These are phyloP conservation scores for Macrotyloma uniflorum DNA, from an alignment of 306 rosid genomes.

Conservation along the genomic window DNA sequence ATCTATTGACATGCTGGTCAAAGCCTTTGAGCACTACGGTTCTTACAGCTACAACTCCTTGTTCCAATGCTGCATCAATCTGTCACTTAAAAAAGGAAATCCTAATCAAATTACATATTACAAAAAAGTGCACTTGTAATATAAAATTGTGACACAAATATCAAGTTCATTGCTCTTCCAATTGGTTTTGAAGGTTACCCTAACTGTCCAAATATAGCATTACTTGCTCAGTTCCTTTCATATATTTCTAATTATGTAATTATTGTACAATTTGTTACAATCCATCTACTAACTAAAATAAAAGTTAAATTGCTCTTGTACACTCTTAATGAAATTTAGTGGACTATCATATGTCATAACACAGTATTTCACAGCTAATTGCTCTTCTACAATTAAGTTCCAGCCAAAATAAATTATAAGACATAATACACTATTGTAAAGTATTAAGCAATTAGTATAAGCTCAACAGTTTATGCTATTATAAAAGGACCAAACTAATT, in stretches of 20 bases:
- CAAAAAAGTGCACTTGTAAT: background rate
- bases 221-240: background rate
- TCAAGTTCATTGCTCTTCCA: no score
- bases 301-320: background rate
- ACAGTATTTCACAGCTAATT: conserved; percentile 11
- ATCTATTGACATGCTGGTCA: conserved; percentile 60
- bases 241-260: background rate
- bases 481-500: conserved; percentile 6
- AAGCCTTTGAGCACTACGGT: conserved; percentile 68
- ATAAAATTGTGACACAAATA: background rate
- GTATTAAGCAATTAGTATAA: conserved; percentile 4
- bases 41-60: conserved; percentile 80
- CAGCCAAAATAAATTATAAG: background rate
- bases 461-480: background rate
- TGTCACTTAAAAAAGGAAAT: conserved; percentile 34
- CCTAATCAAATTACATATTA: background rate
- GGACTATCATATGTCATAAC: background rate
- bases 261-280: background rate
- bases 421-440: background rate
- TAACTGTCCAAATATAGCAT: background rate
- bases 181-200: background rate
- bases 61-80: conserved; percentile 74
- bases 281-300: background rate
- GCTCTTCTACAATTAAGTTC: conserved; percentile 4
- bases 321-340: background rate